Base-by-base conservation (phyloP, 2,329 filamentous ascomycete genomes). In the Trichoderma koningiopsis region DNA sequence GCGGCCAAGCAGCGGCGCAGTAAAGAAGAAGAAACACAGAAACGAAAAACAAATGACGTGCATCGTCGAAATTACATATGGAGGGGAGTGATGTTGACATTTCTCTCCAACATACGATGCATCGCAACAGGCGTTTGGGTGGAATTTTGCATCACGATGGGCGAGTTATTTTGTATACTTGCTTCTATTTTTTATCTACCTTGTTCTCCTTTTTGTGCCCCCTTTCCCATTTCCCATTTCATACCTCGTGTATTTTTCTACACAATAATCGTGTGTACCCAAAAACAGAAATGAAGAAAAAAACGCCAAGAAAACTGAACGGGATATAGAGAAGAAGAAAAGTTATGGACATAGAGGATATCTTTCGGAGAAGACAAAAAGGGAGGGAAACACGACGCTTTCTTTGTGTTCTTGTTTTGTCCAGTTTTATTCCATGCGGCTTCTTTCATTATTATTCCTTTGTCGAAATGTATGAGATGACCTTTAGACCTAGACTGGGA, bases 1-100 rank as follows among this genome's bases (percentile, higher is more conserved):
- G 77, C 68, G 77, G 78, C 67, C 70, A 67, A 35, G 61, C 40
- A 22, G 47, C 65, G 14, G 63, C 53, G 43, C n/a, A 37, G 5
- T 43, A 57, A 13, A 52, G 24, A 62, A 37, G 4, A 22, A 22
- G n/a, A 29, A n/a, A 24, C 8, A n/a, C 7, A 24, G 22, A 56
- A 29, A 43, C 22, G 33, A 31, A 33, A 24, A 52, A 8, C 13
- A 22, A 53, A 29, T 52, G 68, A 53, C 47, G 61, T 66, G 56
- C 47, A 63, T 62, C 57, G 57, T 66, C 53, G 49, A 55, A 47
- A 37, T 14, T 2, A 56, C 49, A 52, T n/a, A 61, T 31, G 61
- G 40, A 53, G 68, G 47, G 47, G 63, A 65, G 49, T 11, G 52
- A 63, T 47, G 35, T 29, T 11, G 7, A 52, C 57, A 52, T 47